Evolutionary conservation across 2,329 filamentous ascomycete species (phyloP), one percentile per base, ranked within the genome.

Genomic region (Madurella mycetomatis): DNA sequence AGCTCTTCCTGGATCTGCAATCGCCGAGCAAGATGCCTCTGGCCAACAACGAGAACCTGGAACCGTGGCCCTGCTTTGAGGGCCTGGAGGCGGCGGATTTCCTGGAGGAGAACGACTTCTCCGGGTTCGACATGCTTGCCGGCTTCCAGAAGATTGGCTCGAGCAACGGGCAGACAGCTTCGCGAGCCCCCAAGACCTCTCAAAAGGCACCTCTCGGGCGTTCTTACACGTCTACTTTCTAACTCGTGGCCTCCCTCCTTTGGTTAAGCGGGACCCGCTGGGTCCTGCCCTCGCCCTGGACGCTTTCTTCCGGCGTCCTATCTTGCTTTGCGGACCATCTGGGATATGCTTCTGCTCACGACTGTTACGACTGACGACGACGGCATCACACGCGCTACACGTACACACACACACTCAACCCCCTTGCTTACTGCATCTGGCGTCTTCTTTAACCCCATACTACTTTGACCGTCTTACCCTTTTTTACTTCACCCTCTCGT

Each of bases 91-190:
- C 75, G 17, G 61, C 75, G 0, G 78, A 83, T 37, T 76, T 85
- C 41, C 73, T 83, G 49, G 83, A 84, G 49, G 83, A 84, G 41
- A 73, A 81, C 54, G 83, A 85, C 42, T 76, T 75, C 55, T 71
- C 79, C 13, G 82, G 80, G 1, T 78, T 90, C 48, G 87, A 91
- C 63, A 85, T 91, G 60, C 78, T 88, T 44, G 84, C 88, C 65
- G 86, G 86, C 9, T 91, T 90, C 64, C 82, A 86, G 66, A 87
- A 85, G 72, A 90, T 91, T 66, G 87, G 87, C 45, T 73, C 75
- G 44, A 74, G 66, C 59, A 72, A 58, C 42, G 64, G 53, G 59
- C 61, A 61, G 52, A 53, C 62, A 19, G 19, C 37, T 2, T 53
- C 47, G 25, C 44, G 44, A 4, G 16, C 41, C 39, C 45, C 19